Conservation (phyloP, 805 yeast genomes). For the Metschnikowia vanudenii region DNA sequence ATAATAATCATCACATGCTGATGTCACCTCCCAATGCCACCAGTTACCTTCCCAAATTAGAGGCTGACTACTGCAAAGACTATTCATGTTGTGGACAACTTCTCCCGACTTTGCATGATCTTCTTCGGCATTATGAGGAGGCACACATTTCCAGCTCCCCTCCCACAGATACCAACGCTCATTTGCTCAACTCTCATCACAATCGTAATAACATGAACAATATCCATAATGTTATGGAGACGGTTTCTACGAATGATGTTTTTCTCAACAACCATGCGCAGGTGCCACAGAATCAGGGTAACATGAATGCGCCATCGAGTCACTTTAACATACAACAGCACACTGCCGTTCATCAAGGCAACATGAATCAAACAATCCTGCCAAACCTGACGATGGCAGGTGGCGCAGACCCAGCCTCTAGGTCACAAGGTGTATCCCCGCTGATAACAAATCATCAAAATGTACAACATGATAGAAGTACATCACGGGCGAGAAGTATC, state of each 20-base stretch:
- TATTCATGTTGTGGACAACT: conserved; percentile 93
- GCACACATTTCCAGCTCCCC: conserved; percentile 74
- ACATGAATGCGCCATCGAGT: conserved; percentile 20
- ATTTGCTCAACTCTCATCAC: conserved; percentile 30
- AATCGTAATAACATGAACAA: conserved; percentile 37
- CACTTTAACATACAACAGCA: conserved; percentile 28
- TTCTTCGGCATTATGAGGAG: conserved; percentile 93
- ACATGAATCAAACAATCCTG: conserved; percentile 16
- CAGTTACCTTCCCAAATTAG: conserved; percentile 86
- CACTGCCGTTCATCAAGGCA: conserved; percentile 21
- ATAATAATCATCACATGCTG: conserved; percentile 24
- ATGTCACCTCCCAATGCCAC: conserved; percentile 66
- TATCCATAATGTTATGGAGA: conserved; percentile 69
- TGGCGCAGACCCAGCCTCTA: conserved; percentile 3
- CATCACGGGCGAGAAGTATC: conserved; percentile 12
- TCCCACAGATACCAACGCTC: conserved; percentile 35
- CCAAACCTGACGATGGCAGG: conserved; percentile 18
- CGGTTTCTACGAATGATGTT: conserved; percentile 91
- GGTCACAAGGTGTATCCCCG: conserved; percentile 8
- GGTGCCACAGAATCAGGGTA: conserved; percentile 12
- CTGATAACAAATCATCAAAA: conserved; percentile 9
- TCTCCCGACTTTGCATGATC: conserved; percentile 89
- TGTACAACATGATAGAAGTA: conserved; percentile 6
- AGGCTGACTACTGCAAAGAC: conserved; percentile 95
- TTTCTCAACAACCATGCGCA: conserved; percentile 54